phyloP scores from a whole-genome alignment of 208 protist species.

The Kentomonas sorsogonicus region DNA sequence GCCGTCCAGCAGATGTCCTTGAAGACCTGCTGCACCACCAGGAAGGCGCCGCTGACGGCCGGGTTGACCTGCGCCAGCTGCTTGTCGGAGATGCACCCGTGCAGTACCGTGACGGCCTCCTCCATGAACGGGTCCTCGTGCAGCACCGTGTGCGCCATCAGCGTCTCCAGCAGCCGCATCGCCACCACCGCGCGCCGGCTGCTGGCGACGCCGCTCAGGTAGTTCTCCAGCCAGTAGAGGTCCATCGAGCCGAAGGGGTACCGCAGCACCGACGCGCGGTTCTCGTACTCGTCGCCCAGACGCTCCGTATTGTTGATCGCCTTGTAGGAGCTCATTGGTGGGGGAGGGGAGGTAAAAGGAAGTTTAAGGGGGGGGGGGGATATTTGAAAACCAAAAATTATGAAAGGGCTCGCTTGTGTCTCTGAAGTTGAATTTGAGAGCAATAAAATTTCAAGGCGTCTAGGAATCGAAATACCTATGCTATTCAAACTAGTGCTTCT shows the following conservation, averaged over 20 bases:
- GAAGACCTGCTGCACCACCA: slow-evolving; percentile 48
- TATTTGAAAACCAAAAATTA: too few species aligned
- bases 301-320: slow-evolving; percentile 17
- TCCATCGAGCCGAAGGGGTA: slow-evolving; percentile 67
- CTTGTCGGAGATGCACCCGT: slow-evolving; percentile 22
- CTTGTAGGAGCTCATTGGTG: slow-evolving; percentile 12
- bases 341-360: not conserved
- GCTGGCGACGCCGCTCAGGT: slow-evolving; percentile 35
- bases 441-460: too few species aligned
- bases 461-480: too few species aligned
- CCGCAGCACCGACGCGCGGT: slow-evolving; percentile 47
- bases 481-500: too few species aligned
- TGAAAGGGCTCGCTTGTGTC: too few species aligned
- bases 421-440: too few species aligned
- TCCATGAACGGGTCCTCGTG: slow-evolving; percentile 77
- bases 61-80: slow-evolving; percentile 18
- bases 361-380: too few species aligned
- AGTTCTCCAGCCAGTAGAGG: slow-evolving; percentile 58
- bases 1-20: slow-evolving; percentile 51
- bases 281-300: too few species aligned
- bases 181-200: slow-evolving; percentile 33
- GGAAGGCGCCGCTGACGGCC: slow-evolving; percentile 37
- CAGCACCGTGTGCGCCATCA: slow-evolving; percentile 68
- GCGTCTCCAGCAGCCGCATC: slow-evolving; percentile 49
- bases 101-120: slow-evolving; percentile 42